Base-by-base conservation (phyloP, 2,329 filamentous ascomycete genomes). In the Colletotrichum euphorbiae region DNA sequence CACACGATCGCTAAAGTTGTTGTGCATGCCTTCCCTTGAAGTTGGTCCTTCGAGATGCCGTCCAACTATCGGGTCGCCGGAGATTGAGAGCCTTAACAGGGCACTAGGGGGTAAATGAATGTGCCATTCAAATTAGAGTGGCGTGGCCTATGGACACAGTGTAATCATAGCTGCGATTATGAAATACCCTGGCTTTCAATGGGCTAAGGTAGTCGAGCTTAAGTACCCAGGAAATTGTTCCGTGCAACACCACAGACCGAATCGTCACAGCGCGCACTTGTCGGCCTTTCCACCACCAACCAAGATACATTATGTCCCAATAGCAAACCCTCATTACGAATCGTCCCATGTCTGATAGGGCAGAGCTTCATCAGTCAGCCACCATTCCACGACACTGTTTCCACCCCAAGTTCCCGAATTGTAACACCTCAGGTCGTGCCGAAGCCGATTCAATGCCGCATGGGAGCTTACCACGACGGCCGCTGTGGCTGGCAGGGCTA, bases 41-140 rank as follows among this genome's bases (percentile, higher is more conserved):
- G 33, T 38, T 38, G 48, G 17, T 52, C n/a, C 24, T 11, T 31
- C 48, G 17, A 33, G 28, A 52, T 52, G 48, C 48, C 3, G 48
- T 2, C 28, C 36, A 15, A 45, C 42, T 45, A 9, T 45, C 42
- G 36, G 36, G 36, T 38, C 4, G 36, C 28, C 28, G 48, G 48
- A 52, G 28, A 52, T 52, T 52, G 48, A 33, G 48, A 54, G 51
- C 51, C 51, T 54, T 33, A 40, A 54, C 19, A 33, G 33, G 51
- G 19, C n/a, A 15, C 11, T 38, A 38, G 19, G 31, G 33, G 17
- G 31, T 40, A 33, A 36, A 48, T 58, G 42, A 33, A 46, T 13
- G 6, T 8, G 19, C 1, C 31, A 11, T 43, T 9, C 17, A 21
- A 50, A 17, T 33, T 13, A 17, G 43, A 12, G 43, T 50, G 56